A percentile compares a stretch with the other conserved stretches of the same genome.
Evolutionary conservation across 208 protist species (phyloP).

Genomic region (Endotrypanum monterogeii): DNA sequence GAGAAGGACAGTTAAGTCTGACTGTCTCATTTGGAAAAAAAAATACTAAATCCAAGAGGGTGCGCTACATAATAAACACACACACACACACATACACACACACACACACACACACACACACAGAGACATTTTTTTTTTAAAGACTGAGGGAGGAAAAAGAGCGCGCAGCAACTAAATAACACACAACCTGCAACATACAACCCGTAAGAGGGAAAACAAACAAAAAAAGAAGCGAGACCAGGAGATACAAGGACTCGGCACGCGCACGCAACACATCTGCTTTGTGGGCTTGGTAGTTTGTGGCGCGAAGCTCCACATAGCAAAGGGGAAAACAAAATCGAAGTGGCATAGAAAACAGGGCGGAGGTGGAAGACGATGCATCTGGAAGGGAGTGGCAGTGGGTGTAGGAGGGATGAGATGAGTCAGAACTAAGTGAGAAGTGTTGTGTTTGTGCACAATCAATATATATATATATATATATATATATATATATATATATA

Average conservation of each 20-base stretch:
- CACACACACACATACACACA: no score
- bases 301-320: no score
- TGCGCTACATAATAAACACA: background rate
- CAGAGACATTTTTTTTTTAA: no score
- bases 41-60: no score
- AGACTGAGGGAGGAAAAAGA: no score
- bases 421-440: constrained; percentile 4
- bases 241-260: background rate
- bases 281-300: no score
- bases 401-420: background rate
- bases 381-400: background rate
- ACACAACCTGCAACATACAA: background rate
- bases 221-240: background rate
- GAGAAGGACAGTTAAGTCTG: background rate
- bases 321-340: background rate
- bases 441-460: background rate
- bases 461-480: no score
- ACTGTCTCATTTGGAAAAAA: background rate
- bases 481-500: no score
- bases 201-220: no score
- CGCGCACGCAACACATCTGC: no score
- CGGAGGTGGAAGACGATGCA: background rate
- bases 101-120: no score
- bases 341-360: background rate
- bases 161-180: background rate